phyloP scores from a whole-genome alignment of 208 protist genomes.

The Crithidia expoeki region DNA sequence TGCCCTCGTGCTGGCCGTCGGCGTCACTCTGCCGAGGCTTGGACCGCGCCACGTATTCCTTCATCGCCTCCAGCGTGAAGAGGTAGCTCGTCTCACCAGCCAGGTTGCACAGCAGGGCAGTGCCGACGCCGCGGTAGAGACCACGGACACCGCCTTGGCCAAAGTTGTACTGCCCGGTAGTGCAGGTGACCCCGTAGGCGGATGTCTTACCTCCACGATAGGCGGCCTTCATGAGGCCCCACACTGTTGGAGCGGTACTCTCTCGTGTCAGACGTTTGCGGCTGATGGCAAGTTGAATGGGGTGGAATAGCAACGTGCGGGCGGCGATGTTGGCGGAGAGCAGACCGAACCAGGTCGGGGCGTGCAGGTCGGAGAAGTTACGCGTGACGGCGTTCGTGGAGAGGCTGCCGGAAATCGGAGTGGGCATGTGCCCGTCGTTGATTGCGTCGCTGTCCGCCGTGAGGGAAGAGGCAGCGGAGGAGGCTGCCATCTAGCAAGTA shows the following conservation, averaged over 20 bases:
- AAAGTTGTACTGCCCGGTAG: conserved; percentile 32
- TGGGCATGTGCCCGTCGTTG: neutral
- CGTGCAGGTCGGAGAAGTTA: conserved; percentile 78
- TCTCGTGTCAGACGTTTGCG: conserved; percentile 83
- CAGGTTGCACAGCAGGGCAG: conserved; percentile 70
- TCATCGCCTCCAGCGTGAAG: conserved; percentile 73
- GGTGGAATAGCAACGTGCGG: conserved; percentile 83
- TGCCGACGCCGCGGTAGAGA: conserved; percentile 77
- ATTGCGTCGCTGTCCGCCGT: neutral
- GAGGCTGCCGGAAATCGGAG: conserved; percentile 14
- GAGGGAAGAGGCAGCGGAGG: neutral
- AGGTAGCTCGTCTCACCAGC: conserved; percentile 80
- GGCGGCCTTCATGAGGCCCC: conserved; percentile 44
- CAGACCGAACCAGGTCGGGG: conserved; percentile 77
- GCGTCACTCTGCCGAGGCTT: neutral
- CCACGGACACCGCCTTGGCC: conserved; percentile 64
- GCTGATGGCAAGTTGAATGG: conserved; percentile 73
- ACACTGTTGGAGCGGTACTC: conserved; percentile 50
- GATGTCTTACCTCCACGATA: conserved; percentile 56
- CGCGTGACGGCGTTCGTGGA: conserved; percentile 82
- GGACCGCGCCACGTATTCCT: conserved; percentile 46
- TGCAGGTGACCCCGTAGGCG: conserved; percentile 19
- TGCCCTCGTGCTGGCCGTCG: neutral
- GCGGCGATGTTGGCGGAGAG: conserved; percentile 62
- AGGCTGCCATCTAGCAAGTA: too few relatives aligned